phyloP scores from a whole-genome alignment of 805 yeast genomes.

The Barnettozyma sp. region DNA sequence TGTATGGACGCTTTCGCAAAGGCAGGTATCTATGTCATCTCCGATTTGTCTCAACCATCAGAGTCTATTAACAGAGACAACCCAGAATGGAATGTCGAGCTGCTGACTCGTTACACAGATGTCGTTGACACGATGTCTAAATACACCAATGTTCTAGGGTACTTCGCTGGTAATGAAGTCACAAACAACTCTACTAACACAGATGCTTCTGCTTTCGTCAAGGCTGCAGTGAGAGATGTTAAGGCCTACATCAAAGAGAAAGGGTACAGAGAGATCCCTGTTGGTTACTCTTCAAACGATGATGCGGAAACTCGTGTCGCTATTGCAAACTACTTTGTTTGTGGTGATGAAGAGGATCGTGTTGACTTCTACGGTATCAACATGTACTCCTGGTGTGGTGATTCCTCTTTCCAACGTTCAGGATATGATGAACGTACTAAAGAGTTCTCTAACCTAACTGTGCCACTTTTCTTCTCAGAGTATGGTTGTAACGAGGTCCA shows the following conservation, averaged over 20 bases:
- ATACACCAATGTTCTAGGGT: slow-evolving; percentile 74
- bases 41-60: slow-evolving; percentile 75
- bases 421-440: slow-evolving; percentile 69
- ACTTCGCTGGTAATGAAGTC: slow-evolving; percentile 91
- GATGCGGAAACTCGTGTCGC: slow-evolving; percentile 63
- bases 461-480: slow-evolving; percentile 82
- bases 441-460: slow-evolving; percentile 64
- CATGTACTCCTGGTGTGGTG: slow-evolving; percentile 88
- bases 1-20: slow-evolving; percentile 65
- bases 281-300: slow-evolving; percentile 85
- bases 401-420: slow-evolving; percentile 47
- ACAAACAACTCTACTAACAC: slow-evolving; percentile 66
- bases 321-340: slow-evolving; percentile 73
- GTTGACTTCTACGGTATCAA: slow-evolving; percentile 80
- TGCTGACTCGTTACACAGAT: slow-evolving; percentile 63
- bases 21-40: slow-evolving; percentile 79
- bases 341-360: slow-evolving; percentile 53
- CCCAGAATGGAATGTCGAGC: slow-evolving; percentile 64
- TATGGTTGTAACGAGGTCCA: slow-evolving; percentile 73
- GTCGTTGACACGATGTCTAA: slow-evolving; percentile 68
- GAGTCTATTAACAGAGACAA: slow-evolving; percentile 60
- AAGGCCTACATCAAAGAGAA: slow-evolving; percentile 60
- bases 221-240: slow-evolving; percentile 83
- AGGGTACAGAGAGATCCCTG: slow-evolving; percentile 68
- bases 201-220: slow-evolving; percentile 77